phyloP scores from a whole-genome alignment of 805 yeast species.

The Ogataea populi-albae region DNA sequence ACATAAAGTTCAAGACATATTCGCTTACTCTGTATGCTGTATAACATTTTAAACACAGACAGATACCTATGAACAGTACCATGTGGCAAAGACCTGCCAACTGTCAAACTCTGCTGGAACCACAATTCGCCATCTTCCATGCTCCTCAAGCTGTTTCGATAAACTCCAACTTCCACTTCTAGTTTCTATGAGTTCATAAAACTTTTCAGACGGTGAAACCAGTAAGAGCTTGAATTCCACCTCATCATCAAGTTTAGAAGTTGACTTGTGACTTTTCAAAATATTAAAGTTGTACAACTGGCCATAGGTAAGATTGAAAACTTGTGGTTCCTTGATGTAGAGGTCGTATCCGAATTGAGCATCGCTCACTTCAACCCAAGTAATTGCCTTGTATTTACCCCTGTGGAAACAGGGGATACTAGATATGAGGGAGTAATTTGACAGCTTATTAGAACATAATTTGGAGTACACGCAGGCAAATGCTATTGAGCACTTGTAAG shows the following conservation, averaged over 20 bases:
- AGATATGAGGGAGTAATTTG: constrained; percentile 62
- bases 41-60: too few relatives aligned
- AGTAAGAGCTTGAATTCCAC: constrained; percentile 51
- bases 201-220: constrained; percentile 83
- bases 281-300: constrained; percentile 65
- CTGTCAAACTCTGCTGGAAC: constrained; percentile 75
- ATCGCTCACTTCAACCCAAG: constrained; percentile 65
- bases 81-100: constrained; percentile 89
- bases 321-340: constrained; percentile 84
- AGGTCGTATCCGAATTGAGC: constrained; percentile 65
- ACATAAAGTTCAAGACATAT: too few relatives aligned
- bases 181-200: constrained; percentile 53
- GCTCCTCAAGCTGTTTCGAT: constrained; percentile 61
- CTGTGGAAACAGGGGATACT: constrained; percentile 73
- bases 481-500: constrained; percentile 66
- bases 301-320: constrained; percentile 52
- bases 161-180: constrained; percentile 55
- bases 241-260: not conserved
- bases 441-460: constrained; percentile 40
- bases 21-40: too few relatives aligned
- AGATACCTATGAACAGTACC: constrained; percentile 55
- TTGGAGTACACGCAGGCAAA: constrained; percentile 66
- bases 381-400: constrained; percentile 60
- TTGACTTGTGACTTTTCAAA: constrained; percentile 33
- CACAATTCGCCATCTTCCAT: constrained; percentile 81